A percentile compares a stretch with the other conserved stretches of the same genome.
These are phyloP conservation scores for Cladosporium cucumerinum DNA, from an alignment of 2,329 filamentous ascomycete species.

Conservation along the genomic window DNA sequence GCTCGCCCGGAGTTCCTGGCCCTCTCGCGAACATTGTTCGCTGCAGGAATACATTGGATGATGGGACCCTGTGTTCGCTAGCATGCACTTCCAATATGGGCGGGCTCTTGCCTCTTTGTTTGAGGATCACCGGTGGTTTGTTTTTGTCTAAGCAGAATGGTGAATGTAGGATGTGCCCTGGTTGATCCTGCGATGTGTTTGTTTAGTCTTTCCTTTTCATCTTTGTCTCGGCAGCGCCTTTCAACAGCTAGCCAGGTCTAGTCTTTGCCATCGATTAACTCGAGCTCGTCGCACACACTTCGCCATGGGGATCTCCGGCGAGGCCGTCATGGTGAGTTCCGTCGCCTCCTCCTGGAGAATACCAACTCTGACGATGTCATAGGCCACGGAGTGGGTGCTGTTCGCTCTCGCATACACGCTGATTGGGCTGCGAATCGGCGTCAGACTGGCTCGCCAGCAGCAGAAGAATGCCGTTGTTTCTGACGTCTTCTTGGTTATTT, in stretches of 20 bases:
- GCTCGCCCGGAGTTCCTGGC: background rate
- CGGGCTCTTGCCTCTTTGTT: background rate
- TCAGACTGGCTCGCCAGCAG: background rate
- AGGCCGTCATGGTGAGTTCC: background rate
- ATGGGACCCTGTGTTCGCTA: background rate
- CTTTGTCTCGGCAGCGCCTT: background rate
- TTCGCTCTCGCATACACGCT: slow-evolving; percentile 1
- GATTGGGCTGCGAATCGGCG: background rate
- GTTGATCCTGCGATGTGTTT: background rate
- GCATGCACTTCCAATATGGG: background rate
- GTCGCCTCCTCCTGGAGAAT: background rate
- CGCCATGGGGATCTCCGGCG: background rate
- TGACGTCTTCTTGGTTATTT: background rate
- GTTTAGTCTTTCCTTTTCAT: background rate
- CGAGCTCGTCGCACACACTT: background rate
- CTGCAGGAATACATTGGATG: background rate
- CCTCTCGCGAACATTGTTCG: background rate
- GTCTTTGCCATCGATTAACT: background rate
- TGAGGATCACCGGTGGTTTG: background rate
- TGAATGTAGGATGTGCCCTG: background rate
- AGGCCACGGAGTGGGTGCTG: background rate
- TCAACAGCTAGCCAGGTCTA: background rate
- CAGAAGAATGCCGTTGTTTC: background rate
- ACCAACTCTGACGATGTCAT: background rate
- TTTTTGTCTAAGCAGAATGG: background rate